Percentiles rank a stretch among this genome's conserved stretches.
Evolutionary conservation across 1,284 basidiomycete genomes (phyloP).

Genomic region (Boletus sp.): DNA sequence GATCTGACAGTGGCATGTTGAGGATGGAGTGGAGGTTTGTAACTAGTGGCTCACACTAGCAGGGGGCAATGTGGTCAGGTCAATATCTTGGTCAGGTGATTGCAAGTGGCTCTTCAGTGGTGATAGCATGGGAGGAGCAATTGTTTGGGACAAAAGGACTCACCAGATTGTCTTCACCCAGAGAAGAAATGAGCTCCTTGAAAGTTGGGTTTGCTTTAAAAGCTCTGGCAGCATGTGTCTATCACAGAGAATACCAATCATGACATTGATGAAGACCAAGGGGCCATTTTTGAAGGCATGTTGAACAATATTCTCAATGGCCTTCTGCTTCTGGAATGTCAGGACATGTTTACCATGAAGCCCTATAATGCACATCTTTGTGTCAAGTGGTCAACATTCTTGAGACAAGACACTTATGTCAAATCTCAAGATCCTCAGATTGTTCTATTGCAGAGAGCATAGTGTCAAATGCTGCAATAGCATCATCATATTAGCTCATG

Average conservation of each 20-base stretch:
- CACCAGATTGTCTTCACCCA: constrained; percentile 1
- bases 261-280: constrained; percentile 3
- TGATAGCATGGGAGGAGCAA: neutral
- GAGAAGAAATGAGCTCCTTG: constrained; percentile 8
- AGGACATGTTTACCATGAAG: neutral
- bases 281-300: neutral
- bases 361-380: neutral
- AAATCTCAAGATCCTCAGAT: neutral
- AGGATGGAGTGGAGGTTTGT: constrained; percentile 4
- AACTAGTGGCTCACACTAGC: neutral
- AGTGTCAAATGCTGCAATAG: neutral
- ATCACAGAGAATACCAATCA: neutral
- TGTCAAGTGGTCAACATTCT: neutral
- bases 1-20: constrained; percentile 7
- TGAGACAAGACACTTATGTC: neutral
- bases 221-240: neutral
- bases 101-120: constrained; percentile 7
- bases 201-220: constrained; percentile 3
- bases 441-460: constrained; percentile 6
- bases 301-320: neutral
- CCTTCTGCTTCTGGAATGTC: neutral
- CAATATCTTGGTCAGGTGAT: constrained; percentile 3
- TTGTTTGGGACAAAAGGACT: constrained; percentile 1
- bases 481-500: constrained; percentile 5
- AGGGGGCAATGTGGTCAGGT: neutral